Evolutionary conservation across 805 yeast species (phyloP), one percentile per base, ranked within the genome.

Genomic region (Nakazawaea laoshanensis): DNA sequence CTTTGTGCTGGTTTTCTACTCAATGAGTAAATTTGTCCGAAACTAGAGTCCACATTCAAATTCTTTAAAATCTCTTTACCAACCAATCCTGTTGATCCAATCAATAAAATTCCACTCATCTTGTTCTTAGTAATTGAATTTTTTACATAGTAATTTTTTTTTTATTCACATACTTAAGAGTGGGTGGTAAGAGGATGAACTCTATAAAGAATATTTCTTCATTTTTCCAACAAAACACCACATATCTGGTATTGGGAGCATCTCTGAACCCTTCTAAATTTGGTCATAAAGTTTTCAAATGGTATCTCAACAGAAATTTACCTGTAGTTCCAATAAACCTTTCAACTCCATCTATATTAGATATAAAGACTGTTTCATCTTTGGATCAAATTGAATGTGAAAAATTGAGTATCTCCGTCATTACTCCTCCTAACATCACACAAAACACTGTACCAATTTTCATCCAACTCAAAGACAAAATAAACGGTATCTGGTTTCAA

Each of bases 21-120:
- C 3, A 82, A 41, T 4, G 85, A 64, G 23, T 55, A 55, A 5
- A 79, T 49, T 14, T 61, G 54, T 4, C 14, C 7, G 2, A 68
- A 60, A 3, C 53, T 45, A 1, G 57, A 38, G 3, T 69, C 52
- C 7, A 47, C 40, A 24, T 54, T 19, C 30, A 28, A 28, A 7
- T 28, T 19, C 17, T 18, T 27, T 14, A 27, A 27, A 7, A 18
- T 65, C 16, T 59, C 64, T 16, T 62, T 44, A 7, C 95, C 96
- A 36, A 80, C 77, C 14, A 84, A 57, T 2, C 95, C 95, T 1
- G 95, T 85, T 19, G 87, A 68, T 2, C 95, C 95, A 27, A 83
- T 46, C 27, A 69, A 55, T 22, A 23, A 12, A 21, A 24, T 24
- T 26, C 26, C n/a, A 8, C 22, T 20, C 22, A 20, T 20, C 22